Base-by-base conservation (phyloP, 805 yeast genomes). In the Isabelozyma heimii region DNA sequence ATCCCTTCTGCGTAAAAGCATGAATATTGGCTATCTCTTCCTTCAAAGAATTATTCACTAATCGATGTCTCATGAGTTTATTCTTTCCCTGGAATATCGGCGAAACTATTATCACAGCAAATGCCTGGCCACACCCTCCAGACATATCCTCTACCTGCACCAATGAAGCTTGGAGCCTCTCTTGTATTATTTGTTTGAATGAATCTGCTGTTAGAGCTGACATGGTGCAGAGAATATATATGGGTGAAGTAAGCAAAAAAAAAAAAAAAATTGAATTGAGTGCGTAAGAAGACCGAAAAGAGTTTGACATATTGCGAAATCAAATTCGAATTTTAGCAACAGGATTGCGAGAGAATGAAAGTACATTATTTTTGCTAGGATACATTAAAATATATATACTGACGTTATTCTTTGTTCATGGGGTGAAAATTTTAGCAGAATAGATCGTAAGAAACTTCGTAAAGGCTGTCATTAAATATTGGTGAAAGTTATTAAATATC, bases 71-170 rank as follows among this genome's bases (percentile, higher is more conserved):
- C 74, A 84, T 81, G 44, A 94, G 74, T 64, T 87, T 88, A 69
- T 89, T 90, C 70, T 90, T 89, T 20, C 94, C 94, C 51, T 76
- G 66, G 66, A 95, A 94, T 17, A 74, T 61, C 42, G 82, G 77
- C 5, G 84, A 68, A 8, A 94, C 97, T 26, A 95, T 91, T 6
- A 89, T 80, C 33, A 91, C 97, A 37, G 95, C 97, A 67, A 91
- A 92, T 2, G 98, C 97, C 66, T 92, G 97, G 5, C 99, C 99
- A 69, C 99, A 94, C 1, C 99, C 99, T 13, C 96, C 96, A 41
- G 84, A 83, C 75, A 83, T 80, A 55, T 89, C 96, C 51, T 80
- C 85, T 6, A 89, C 91, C 58, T 84, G 86, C 9, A 84, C 89
- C 51, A 85, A 80, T 0, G 48, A 41, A 8, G 94, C 90, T 17